Evolutionary conservation across 176 grass and related monocot species (phyloP).

Genomic region (Oryza meyeriana): DNA sequence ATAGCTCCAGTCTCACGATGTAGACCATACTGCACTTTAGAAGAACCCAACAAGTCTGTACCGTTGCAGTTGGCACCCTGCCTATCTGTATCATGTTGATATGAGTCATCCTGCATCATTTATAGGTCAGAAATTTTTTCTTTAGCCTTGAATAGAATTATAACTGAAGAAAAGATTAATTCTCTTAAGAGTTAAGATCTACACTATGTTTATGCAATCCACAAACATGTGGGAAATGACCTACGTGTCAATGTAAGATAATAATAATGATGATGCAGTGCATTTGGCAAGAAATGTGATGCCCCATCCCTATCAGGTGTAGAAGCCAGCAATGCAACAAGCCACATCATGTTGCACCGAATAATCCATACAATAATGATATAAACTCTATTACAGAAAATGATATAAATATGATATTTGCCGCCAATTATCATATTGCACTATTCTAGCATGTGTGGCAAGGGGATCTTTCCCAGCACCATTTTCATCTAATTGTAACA

Average conservation of each 20-base stretch:
- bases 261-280: background rate
- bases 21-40: background rate
- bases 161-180: background rate
- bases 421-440: background rate
- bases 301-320: background rate
- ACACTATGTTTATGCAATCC: slow-evolving; percentile 1
- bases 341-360: background rate
- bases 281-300: background rate
- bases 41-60: slow-evolving; percentile 3
- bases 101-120: slow-evolving; percentile 24
- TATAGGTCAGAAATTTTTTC: background rate
- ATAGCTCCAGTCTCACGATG: slow-evolving; percentile 9
- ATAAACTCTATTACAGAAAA: background rate
- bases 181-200: background rate
- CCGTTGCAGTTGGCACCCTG: background rate
- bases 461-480: background rate
- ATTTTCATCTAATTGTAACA: background rate
- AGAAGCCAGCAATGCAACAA: background rate
- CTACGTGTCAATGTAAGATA: slow-evolving; percentile 2
- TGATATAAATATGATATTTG: background rate
- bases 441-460: background rate
- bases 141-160: background rate
- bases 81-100: background rate
- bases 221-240: background rate
- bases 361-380: background rate